These are phyloP conservation scores for Mycotypha africana DNA, from an alignment of 371 early-diverging fungal species.

Conservation along the genomic window DNA sequence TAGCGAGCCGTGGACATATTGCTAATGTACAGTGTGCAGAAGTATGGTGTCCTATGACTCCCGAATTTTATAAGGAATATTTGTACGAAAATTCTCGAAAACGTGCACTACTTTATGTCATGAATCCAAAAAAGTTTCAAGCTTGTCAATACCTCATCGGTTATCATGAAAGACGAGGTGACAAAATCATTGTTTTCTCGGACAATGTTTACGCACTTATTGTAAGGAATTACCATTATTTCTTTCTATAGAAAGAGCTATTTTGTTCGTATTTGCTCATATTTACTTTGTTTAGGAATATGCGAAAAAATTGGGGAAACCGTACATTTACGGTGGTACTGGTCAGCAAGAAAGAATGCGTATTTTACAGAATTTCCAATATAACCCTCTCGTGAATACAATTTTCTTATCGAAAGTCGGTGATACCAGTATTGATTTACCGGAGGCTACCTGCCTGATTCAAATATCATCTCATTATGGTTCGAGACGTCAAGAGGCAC, in stretches of 20 bases:
- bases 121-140: constrained; percentile 99
- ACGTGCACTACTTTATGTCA: constrained; percentile 85
- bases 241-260: too few relatives aligned
- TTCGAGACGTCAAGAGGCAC: constrained; percentile 99
- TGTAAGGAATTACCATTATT: constrained; percentile 51
- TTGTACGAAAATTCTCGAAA: constrained; percentile 72
- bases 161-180: constrained; percentile 94
- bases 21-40: constrained; percentile 99
- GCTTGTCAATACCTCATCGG: constrained; percentile 97
- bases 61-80: constrained; percentile 97
- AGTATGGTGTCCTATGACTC: constrained; percentile 99
- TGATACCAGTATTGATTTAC: constrained; percentile 99
- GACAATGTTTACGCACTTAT: constrained; percentile 98
- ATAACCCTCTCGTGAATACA: constrained; percentile 92
- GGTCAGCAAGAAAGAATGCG: constrained; percentile 94
- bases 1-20: constrained; percentile 97
- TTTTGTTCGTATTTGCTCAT: neutral
- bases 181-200: constrained; percentile 99
- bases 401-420: constrained; percentile 99
- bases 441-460: constrained; percentile 99
- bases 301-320: constrained; percentile 86
- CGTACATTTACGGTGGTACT: constrained; percentile 97
- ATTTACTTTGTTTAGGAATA: constrained; percentile 62
- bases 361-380: constrained; percentile 94
- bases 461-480: constrained; percentile 99